These are phyloP conservation scores for Diplosphaera chodatii DNA, from an alignment of 139 green algal genomes.

Conservation along the genomic window DNA sequence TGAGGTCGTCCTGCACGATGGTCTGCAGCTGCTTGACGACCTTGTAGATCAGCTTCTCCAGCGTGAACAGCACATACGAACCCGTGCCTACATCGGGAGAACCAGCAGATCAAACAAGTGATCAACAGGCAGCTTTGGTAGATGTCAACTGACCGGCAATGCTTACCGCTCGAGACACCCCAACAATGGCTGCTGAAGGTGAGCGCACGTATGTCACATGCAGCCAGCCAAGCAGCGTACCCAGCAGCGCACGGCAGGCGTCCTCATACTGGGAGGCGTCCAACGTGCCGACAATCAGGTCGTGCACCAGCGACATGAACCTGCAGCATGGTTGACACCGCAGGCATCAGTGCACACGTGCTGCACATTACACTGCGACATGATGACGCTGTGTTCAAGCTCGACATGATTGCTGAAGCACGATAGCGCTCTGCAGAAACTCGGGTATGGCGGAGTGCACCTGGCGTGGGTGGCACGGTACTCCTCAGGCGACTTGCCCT, in stretches of 20 bases:
- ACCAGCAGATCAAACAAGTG: too few species aligned
- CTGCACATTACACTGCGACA: too few species aligned
- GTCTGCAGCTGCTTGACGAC: conserved; percentile 77
- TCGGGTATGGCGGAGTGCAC: too few species aligned
- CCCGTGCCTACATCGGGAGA: conserved; percentile 57
- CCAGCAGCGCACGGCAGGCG: conserved; percentile 56
- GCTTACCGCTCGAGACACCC: too few species aligned
- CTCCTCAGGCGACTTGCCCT: not conserved
- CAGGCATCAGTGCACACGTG: too few species aligned
- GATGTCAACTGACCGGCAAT: too few species aligned
- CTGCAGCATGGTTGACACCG: not conserved
- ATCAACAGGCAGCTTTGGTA: too few species aligned
- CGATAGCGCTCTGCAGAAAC: too few species aligned
- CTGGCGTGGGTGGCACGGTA: not conserved
- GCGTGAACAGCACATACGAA: conserved; percentile 89
- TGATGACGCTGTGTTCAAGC: too few species aligned
- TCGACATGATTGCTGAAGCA: too few species aligned
- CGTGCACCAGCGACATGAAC: conserved; percentile 51
- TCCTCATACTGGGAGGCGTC: conserved; percentile 70
- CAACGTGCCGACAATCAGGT: conserved; percentile 56
- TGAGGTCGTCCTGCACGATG: conserved; percentile 61
- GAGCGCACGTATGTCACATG: too few species aligned
- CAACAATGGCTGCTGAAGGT: not conserved
- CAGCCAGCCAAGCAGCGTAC: conserved; percentile 19
- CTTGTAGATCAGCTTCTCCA: conserved; percentile 92